Base-by-base conservation (phyloP, 1,139 yeast genomes). In the Candida albicans region DNA sequence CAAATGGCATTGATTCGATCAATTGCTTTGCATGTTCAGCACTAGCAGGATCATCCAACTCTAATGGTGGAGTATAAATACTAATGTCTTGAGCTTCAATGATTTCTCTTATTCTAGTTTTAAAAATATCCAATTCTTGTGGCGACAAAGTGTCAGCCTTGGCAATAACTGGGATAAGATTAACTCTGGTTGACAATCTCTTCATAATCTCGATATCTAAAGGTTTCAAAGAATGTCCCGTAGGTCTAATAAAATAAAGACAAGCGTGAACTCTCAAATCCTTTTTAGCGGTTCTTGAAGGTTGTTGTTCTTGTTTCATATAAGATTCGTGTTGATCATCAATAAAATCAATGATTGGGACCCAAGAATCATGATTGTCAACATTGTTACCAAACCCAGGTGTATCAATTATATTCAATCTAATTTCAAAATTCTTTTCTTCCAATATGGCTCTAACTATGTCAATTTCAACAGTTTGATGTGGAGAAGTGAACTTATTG, bases 351-450 rank as follows among this genome's bases (percentile, higher is more conserved):
- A 90, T 79, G 56, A 95, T 84, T 33, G 97, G 93, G 55, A 86
- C 87, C 97, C 97, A 95, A 43, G 96, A 81, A 60, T 88, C 93
- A 57, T 79, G 82, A 69, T 93, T 93, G 73, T 93, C 87, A 57
- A 93, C 95, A 63, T 90, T 89, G 68, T 91, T 96, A 51, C 99
- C 99, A 62, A 93, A 90, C 1, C 99, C 99, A 13, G 99, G 99
- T 8, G 99, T 93, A 67, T 93, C 99, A 56, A 95, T 82, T 48
- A 93, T 78, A 59, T 93, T 93, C 53, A 95, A 79, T 50, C 95
- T 81, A 55, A 93, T 77, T 57, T 79, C 81, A 71, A 93, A 93
- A 61, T 86, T 87, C 68, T 89, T 88, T 63, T 95, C 99, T 64
- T 91, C 97, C 55, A 95, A 77, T 55, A 87, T 83, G 18, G 98